Evolutionary conservation across 1,139 yeast genomes (phyloP).

Genomic region (Diutina pseudorugosa): DNA sequence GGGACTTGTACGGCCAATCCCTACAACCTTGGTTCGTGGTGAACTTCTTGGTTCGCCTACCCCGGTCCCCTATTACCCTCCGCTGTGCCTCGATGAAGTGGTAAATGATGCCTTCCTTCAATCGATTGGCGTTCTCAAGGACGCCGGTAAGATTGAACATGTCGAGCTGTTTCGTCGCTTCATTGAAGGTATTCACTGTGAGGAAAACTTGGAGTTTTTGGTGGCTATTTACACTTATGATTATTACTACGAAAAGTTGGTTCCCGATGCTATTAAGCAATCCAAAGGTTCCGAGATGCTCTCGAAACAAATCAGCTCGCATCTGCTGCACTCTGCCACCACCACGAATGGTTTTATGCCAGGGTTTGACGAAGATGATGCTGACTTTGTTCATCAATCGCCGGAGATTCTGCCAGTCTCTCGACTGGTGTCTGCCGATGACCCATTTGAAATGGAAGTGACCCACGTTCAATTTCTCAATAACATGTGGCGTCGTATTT

Average conservation of each 20-base stretch:
- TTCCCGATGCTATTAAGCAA: not conserved
- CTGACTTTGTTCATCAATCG: conserved; percentile 7
- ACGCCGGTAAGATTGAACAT: conserved; percentile 6
- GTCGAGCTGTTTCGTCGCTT: conserved; percentile 10
- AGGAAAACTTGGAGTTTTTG: conserved; percentile 9
- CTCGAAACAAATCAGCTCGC: not conserved
- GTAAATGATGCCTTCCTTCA: conserved; percentile 13
- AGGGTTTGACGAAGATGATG: conserved; percentile 8
- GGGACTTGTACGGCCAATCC: not conserved
- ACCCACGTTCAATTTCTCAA: conserved; percentile 5
- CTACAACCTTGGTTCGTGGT: not conserved
- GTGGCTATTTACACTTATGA: conserved; percentile 11
- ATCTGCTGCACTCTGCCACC: not conserved
- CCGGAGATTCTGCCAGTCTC: conserved; percentile 21
- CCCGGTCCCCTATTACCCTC: not conserved
- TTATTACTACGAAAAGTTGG: conserved; percentile 15
- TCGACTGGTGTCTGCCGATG: conserved; percentile 5
- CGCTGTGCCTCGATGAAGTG: conserved; percentile 11
- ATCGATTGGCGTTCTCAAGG: conserved; percentile 10
- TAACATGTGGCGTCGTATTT: conserved; percentile 9
- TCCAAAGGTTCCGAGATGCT: not conserved
- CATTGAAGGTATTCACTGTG: conserved; percentile 10
- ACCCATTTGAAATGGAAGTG: not conserved
- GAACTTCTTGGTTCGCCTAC: not conserved
- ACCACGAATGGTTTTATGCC: not conserved